phyloP scores from a whole-genome alignment of 257 asterid genomes.

The Parsonsia alboflavescens region DNA sequence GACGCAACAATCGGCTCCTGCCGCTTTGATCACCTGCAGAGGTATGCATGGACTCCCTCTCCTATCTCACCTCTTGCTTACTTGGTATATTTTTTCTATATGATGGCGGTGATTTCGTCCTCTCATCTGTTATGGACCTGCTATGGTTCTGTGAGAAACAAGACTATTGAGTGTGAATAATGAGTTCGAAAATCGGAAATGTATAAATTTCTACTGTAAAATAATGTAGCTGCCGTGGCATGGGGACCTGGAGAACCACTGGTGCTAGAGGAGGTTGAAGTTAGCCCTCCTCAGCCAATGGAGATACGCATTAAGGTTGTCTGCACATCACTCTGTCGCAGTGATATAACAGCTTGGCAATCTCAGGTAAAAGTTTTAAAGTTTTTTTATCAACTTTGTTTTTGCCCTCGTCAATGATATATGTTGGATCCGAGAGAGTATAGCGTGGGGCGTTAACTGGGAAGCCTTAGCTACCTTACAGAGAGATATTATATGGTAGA shows the following conservation, averaged over 20 bases:
- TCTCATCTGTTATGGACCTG: neutral
- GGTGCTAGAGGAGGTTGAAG: constrained; percentile 81
- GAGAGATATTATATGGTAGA: neutral
- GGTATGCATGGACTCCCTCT: neutral
- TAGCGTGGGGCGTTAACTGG: neutral
- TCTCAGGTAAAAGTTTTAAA: constrained; percentile 40
- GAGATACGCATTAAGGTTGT: constrained; percentile 87
- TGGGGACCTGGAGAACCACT: constrained; percentile 75
- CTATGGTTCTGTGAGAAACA: neutral
- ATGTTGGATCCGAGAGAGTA: neutral
- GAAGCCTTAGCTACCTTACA: neutral
- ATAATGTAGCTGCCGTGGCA: constrained; percentile 68
- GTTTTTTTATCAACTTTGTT: neutral
- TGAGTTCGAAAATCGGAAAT: neutral
- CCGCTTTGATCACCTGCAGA: constrained; percentile 2
- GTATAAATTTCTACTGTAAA: neutral
- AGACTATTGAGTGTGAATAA: neutral
- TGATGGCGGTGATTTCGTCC: neutral
- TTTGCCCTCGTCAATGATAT: neutral
- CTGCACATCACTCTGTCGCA: constrained; percentile 83
- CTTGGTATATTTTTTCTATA: neutral
- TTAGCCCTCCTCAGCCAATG: constrained; percentile 77
- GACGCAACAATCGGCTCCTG: neutral
- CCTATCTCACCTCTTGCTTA: neutral
- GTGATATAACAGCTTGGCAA: constrained; percentile 84